Conservation (phyloP, 148 eudicot genomes). For the Rheum nobile region DNA sequence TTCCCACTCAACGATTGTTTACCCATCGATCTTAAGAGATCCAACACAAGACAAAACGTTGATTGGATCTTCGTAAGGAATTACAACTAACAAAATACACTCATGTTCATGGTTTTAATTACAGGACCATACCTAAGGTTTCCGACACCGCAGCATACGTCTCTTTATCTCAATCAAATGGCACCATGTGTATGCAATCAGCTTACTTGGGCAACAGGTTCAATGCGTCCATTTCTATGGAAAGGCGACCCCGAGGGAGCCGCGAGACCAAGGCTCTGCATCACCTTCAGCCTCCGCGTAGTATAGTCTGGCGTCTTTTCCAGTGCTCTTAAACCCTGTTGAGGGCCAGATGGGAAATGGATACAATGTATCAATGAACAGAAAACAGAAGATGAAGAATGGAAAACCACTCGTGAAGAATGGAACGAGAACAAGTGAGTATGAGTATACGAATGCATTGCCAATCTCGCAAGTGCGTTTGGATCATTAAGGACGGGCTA, state of each 20-base stretch:
- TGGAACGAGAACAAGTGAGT: too few species aligned
- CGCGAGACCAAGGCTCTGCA: constrained; percentile 56
- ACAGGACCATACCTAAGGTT: not conserved
- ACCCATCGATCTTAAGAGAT: too few species aligned
- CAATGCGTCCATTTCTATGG: constrained; percentile 18
- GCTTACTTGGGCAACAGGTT: constrained; percentile 3
- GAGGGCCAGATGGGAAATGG: not conserved
- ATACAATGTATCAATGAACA: not conserved
- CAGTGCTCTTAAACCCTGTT: constrained; percentile 16
- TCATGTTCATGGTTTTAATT: not conserved
- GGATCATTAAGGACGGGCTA: not conserved
- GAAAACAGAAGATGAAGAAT: too few species aligned
- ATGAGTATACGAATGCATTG: not conserved
- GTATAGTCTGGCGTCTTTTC: constrained; percentile 23
- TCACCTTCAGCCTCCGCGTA: constrained; percentile 53
- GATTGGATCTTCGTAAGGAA: too few species aligned
- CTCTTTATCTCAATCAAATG: not conserved
- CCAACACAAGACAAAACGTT: too few species aligned
- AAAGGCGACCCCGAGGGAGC: constrained; percentile 65
- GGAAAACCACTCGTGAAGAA: too few species aligned
- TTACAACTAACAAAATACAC: not conserved
- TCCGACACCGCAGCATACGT: not conserved
- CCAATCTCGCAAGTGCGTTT: not conserved
- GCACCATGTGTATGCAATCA: not conserved
- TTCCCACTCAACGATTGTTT: too few species aligned